A percentile compares a stretch with the other conserved stretches of the same genome.
Conservation (phyloP, 306 rosid genomes). For the Hylodesmum podocarpum region DNA sequence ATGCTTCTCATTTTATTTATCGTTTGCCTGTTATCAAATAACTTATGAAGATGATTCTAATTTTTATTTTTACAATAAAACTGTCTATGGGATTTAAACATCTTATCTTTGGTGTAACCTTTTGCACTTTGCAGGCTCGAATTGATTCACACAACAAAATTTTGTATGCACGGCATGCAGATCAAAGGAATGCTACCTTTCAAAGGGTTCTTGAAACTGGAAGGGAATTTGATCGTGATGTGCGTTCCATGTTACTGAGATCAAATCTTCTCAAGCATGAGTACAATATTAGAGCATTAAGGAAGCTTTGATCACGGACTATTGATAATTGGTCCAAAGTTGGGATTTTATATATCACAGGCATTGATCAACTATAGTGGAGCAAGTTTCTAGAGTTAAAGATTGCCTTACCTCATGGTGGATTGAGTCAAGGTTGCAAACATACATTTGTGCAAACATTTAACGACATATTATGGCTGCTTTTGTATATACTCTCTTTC, state of each 20-base stretch:
- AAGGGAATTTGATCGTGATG: conserved; percentile 78
- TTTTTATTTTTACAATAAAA: background rate
- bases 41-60: background rate
- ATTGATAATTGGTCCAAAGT: conserved; percentile 20
- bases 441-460: conserved; percentile 38
- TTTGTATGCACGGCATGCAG: conserved; percentile 93
- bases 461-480: conserved; percentile 24
- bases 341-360: background rate
- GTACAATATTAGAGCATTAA: conserved; percentile 52
- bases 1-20: background rate
- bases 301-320: conserved; percentile 62
- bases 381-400: conserved; percentile 21
- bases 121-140: conserved; percentile 72
- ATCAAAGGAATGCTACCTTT: conserved; percentile 95
- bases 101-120: background rate
- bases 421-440: conserved; percentile 31
- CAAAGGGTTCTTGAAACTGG: conserved; percentile 92
- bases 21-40: background rate
- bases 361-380: conserved; percentile 8
- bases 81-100: background rate
- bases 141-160: conserved; percentile 98
- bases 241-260: conserved; percentile 85
- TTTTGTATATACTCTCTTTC: conserved; percentile 53
- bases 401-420: conserved; percentile 25
- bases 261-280: conserved; percentile 91